Evolutionary conservation across 192 early-diverging fungal species (phyloP).

Genomic region (Linnemannia hyalina): DNA sequence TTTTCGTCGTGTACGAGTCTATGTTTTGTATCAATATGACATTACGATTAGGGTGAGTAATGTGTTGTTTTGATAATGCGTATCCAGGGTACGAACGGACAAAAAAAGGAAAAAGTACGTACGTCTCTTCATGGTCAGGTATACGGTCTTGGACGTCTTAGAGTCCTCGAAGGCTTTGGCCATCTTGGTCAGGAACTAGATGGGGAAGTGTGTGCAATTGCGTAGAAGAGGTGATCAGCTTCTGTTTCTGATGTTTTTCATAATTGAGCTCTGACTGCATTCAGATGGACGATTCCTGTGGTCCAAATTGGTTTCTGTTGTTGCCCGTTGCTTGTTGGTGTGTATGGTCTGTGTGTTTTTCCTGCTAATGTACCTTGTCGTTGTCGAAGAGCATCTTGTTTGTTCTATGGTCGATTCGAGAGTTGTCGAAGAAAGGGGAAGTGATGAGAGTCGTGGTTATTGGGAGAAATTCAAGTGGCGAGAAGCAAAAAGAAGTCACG

Average conservation of each 20-base stretch:
- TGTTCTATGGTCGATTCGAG: neutral
- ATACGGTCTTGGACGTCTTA: slow-evolving; percentile 42
- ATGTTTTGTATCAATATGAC: neutral
- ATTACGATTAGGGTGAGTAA: neutral
- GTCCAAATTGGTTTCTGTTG: neutral
- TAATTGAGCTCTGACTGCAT: neutral
- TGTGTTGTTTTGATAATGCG: too few relatives aligned
- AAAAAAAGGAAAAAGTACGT: neutral
- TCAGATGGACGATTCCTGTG: neutral
- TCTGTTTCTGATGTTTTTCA: too few relatives aligned
- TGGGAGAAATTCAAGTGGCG: too few relatives aligned
- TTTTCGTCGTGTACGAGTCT: slow-evolving; percentile 44
- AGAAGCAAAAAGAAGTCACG: too few relatives aligned
- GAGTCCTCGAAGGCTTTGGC: slow-evolving; percentile 55
- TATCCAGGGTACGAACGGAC: neutral
- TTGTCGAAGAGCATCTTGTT: slow-evolving; percentile 45
- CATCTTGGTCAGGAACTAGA: slow-evolving; percentile 51
- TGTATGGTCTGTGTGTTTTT: neutral
- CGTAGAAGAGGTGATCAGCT: slow-evolving; percentile 1
- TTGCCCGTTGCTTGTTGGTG: neutral
- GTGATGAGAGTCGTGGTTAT: too few relatives aligned
- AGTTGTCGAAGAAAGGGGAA: too few relatives aligned
- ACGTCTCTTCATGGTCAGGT: slow-evolving; percentile 55
- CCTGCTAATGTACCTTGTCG: slow-evolving; percentile 29
- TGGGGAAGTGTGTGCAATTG: neutral